Percentiles rank a stretch among this genome's conserved stretches.
Conservation (phyloP, 2,329 filamentous ascomycete genomes). For the Fonsecaea pedrosoi region DNA sequence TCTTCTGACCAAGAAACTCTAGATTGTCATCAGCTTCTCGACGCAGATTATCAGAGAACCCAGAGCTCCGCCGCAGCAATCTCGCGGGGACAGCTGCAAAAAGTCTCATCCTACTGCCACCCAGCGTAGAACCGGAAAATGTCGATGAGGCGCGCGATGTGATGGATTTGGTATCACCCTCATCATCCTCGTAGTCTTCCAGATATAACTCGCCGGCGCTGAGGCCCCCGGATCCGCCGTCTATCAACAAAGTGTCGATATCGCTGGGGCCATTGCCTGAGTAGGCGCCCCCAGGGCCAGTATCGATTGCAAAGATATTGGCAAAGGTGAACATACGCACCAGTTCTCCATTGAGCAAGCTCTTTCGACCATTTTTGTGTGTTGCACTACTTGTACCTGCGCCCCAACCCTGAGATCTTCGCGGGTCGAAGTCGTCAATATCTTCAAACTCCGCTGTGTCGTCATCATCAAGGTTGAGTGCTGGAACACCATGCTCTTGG, state of each 20-base stretch:
- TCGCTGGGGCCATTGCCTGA: not conserved
- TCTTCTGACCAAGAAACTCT: constrained; percentile 17
- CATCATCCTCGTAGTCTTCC: constrained; percentile 11
- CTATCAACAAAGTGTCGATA: not conserved
- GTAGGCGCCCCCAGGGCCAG: not conserved
- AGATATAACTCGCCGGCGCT: constrained; percentile 2
- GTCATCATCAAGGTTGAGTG: constrained; percentile 16
- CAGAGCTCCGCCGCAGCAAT: not conserved
- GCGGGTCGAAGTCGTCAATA: constrained; percentile 18
- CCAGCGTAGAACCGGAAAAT: constrained; percentile 14
- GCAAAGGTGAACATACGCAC: constrained; percentile 9
- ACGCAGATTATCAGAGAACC: not conserved
- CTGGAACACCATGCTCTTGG: constrained; percentile 13
- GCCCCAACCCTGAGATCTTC: not conserved
- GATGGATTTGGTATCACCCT: not conserved
- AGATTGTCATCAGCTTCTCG: constrained; percentile 6
- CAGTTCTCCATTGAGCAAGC: not conserved
- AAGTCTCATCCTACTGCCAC: not conserved
- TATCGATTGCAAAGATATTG: too few species aligned
- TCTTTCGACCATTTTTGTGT: not conserved
- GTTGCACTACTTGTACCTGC: not conserved
- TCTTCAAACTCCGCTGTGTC: constrained; percentile 7
- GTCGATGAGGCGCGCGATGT: constrained; percentile 8
- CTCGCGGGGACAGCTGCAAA: constrained; percentile 1
- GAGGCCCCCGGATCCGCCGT: not conserved